Conservation (phyloP, 2,329 filamentous ascomycete species). For the Calonectria pseudoturangicola region DNA sequence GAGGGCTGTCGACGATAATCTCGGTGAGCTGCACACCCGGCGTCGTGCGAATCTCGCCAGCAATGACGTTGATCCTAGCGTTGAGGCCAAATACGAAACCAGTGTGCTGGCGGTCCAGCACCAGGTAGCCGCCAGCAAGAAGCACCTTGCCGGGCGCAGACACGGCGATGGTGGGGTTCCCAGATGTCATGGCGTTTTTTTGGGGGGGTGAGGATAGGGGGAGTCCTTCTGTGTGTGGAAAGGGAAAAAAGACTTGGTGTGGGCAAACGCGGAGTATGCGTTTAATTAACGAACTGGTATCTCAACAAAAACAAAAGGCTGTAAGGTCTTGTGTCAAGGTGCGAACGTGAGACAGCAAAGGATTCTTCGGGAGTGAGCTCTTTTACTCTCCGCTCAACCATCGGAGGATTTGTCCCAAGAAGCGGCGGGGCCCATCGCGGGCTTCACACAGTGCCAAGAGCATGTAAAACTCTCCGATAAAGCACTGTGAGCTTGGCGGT, state of each 20-base stretch:
- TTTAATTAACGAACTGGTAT: too few relatives aligned
- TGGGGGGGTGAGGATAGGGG: neutral
- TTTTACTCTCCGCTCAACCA: conserved; percentile 39
- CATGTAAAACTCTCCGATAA: neutral
- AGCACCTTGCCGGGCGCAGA: conserved; percentile 98
- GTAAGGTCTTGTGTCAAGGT: neutral
- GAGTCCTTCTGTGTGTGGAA: neutral
- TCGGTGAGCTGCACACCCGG: conserved; percentile 79
- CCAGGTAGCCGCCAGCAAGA: conserved; percentile 94
- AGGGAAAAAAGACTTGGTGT: neutral
- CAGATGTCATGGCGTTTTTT: conserved; percentile 45
- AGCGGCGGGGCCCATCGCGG: conserved; percentile 47
- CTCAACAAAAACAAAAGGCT: neutral
- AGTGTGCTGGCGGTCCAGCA: conserved; percentile 90
- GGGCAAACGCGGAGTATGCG: neutral
- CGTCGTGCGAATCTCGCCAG: conserved; percentile 74
- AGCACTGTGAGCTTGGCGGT: conserved; percentile 26
- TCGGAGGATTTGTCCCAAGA: conserved; percentile 49
- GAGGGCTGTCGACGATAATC: conserved; percentile 92
- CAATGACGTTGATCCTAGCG: conserved; percentile 80
- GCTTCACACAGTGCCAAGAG: conserved; percentile 47
- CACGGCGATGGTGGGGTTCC: conserved; percentile 73
- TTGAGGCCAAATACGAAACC: conserved; percentile 82
- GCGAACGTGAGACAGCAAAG: conserved; percentile 15
- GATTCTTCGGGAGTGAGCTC: conserved; percentile 38